Conservation (phyloP, 2,329 filamentous ascomycete species). For the Colletotrichum somersetense region DNA sequence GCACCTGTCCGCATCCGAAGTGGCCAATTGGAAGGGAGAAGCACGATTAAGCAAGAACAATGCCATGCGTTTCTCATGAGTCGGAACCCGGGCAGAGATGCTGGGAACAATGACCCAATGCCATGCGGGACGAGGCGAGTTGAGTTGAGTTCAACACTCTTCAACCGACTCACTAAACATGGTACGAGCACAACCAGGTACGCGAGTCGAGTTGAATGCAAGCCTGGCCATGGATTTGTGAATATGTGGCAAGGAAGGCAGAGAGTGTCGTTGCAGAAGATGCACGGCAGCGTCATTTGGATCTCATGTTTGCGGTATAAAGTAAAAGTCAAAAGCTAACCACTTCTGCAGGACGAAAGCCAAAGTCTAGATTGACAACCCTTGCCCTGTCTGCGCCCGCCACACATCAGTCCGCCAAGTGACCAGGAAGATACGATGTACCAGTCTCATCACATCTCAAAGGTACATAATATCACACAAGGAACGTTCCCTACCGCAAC, state of each 20-base stretch:
- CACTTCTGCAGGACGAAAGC: slow-evolving; percentile 20
- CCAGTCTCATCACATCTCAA: slow-evolving; percentile 7
- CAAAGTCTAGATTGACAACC: slow-evolving; percentile 17
- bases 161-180: neutral
- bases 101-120: slow-evolving; percentile 20
- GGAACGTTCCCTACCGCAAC: slow-evolving; percentile 5
- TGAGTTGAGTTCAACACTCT: slow-evolving; percentile 25
- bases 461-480: neutral
- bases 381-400: slow-evolving; percentile 10
- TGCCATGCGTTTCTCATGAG: slow-evolving; percentile 19
- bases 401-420: neutral
- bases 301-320: slow-evolving; percentile 28
- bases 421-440: neutral
- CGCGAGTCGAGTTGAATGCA: slow-evolving; percentile 1
- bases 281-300: slow-evolving; percentile 32
- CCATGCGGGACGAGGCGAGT: slow-evolving; percentile 28
- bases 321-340: neutral
- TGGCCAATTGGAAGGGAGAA: slow-evolving; percentile 4
- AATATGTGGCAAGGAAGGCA: neutral
- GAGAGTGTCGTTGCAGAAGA: slow-evolving; percentile 10
- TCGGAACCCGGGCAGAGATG: slow-evolving; percentile 12
- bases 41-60: slow-evolving; percentile 20
- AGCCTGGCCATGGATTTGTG: neutral
- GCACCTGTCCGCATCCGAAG: neutral
- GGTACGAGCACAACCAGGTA: neutral